A percentile compares a stretch with the other conserved stretches of the same genome.
Conservation (phyloP, 495 filamentous ascomycete genomes). For the Tuber umbilicatum region DNA sequence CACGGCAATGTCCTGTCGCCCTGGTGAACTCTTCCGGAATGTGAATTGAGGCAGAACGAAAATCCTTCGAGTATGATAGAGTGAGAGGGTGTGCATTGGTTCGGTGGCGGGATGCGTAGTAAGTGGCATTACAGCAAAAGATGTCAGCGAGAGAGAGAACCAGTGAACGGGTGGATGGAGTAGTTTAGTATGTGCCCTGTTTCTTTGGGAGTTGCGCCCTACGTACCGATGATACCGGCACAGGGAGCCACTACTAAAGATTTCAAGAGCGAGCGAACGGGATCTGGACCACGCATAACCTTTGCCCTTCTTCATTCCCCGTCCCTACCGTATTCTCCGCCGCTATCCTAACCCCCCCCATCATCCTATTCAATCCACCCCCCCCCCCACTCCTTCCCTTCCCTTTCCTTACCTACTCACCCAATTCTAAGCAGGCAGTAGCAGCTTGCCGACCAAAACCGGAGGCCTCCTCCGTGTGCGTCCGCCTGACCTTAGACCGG, state of each 20-base stretch:
- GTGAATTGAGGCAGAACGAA: background rate
- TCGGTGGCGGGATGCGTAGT: background rate
- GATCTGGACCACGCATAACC: conserved; percentile 21
- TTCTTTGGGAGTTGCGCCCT: background rate
- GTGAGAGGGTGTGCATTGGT: conserved; percentile 1
- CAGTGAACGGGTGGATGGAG: background rate
- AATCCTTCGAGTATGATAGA: background rate
- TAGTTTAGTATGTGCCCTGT: background rate
- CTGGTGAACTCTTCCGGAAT: background rate
- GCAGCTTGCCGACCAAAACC: conserved; percentile 39
- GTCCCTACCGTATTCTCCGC: conserved; percentile 12
- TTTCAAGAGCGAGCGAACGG: background rate
- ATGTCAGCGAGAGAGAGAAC: background rate
- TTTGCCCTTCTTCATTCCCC: conserved; percentile 7
- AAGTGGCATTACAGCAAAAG: background rate
- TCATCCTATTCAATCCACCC: no score
- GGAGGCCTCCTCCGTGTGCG: conserved; percentile 36
- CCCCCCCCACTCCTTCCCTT: background rate
- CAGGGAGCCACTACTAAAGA: background rate
- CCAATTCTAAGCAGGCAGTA: conserved; percentile 10
- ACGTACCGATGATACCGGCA: background rate
- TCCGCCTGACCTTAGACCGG: conserved; percentile 37
- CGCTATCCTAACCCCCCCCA: background rate
- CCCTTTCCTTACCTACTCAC: conserved; percentile 12
- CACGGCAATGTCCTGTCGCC: background rate